Evolutionary conservation across 2,329 filamentous ascomycete genomes (phyloP).

Genomic region (Chalaropsis ovoidea): DNA sequence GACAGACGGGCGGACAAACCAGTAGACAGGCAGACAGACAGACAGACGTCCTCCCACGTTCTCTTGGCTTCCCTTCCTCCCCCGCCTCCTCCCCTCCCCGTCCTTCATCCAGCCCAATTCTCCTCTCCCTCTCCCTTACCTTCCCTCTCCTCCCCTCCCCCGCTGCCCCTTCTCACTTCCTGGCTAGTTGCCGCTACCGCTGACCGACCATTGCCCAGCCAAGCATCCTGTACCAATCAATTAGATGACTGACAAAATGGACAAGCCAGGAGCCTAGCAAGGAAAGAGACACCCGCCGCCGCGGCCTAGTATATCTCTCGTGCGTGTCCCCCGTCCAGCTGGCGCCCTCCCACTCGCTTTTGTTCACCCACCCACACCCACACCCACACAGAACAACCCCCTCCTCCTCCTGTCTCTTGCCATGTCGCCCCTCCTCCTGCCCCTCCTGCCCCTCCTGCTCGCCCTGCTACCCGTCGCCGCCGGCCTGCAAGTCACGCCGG

Average conservation of each 20-base stretch:
- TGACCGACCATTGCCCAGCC: background rate
- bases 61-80: background rate
- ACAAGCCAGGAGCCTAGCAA: background rate
- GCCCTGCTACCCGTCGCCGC: background rate
- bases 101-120: background rate
- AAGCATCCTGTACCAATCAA: background rate
- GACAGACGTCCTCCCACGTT: background rate
- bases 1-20: background rate
- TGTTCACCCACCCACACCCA: no score
- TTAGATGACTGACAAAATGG: background rate
- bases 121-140: background rate
- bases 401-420: background rate
- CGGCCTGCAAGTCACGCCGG: conserved; percentile 41
- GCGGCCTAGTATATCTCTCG: no score
- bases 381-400: background rate
- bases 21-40: background rate
- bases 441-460: background rate
- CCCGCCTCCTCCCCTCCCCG: background rate
- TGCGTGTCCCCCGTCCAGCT: no score
- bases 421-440: background rate
- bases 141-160: background rate
- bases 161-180: background rate
- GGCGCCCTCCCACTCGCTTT: background rate
- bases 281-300: no score
- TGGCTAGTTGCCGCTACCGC: background rate